Evolutionary conservation across 106 monocot genomes (phyloP).

Genomic region (Allium sativum): DNA sequence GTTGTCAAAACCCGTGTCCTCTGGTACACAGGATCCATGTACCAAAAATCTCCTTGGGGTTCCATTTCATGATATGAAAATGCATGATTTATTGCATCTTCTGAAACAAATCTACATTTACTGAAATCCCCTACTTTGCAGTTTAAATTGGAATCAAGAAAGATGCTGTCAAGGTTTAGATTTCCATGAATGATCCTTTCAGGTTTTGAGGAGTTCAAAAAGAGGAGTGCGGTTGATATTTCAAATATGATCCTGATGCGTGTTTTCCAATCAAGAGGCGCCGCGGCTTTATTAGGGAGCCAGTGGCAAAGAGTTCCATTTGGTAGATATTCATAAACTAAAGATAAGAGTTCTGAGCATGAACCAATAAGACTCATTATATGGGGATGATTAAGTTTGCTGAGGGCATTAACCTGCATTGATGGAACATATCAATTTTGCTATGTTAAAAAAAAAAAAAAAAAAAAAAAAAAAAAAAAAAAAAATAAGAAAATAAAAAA

Average conservation of each 20-base stretch:
- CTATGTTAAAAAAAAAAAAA: too few species aligned
- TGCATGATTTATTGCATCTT: slow-evolving; percentile 12
- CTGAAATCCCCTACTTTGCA: slow-evolving; percentile 60
- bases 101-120: slow-evolving; percentile 29
- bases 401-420: slow-evolving; percentile 44
- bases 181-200: slow-evolving; percentile 67
- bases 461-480: too few species aligned
- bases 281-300: slow-evolving; percentile 17
- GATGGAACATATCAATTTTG: not conserved
- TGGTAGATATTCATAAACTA: slow-evolving; percentile 66
- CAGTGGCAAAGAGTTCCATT: slow-evolving; percentile 59
- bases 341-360: slow-evolving; percentile 57
- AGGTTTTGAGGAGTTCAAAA: slow-evolving; percentile 64
- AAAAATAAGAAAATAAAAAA: too few species aligned
- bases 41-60: slow-evolving; percentile 29
- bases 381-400: slow-evolving; percentile 73
- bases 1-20: slow-evolving; percentile 12
- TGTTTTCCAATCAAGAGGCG: slow-evolving; percentile 39
- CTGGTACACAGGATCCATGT: slow-evolving; percentile 43
- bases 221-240: slow-evolving; percentile 52
- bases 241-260: slow-evolving; percentile 38
- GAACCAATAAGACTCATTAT: slow-evolving; percentile 46
- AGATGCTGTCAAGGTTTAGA: slow-evolving; percentile 61
- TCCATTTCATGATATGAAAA: slow-evolving; percentile 19
- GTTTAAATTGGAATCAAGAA: slow-evolving; percentile 42